These are phyloP conservation scores for Aspergillus saccharolyticus DNA, from an alignment of 495 filamentous ascomycete genomes.

Conservation along the genomic window DNA sequence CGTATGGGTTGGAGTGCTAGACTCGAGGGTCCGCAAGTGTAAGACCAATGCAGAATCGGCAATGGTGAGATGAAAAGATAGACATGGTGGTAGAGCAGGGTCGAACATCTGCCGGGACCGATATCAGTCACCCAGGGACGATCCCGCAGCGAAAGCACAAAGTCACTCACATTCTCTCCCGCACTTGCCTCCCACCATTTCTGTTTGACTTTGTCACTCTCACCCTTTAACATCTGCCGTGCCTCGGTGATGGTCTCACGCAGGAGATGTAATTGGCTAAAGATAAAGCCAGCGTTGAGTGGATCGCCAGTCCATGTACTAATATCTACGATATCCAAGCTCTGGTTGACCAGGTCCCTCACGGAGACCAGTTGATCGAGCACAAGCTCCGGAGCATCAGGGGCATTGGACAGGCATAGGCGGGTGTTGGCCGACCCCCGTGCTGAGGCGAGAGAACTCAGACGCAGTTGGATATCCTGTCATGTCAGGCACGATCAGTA, in stretches of 20 bases:
- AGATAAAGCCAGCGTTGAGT: conserved; percentile 61
- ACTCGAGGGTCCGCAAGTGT: conserved; percentile 72
- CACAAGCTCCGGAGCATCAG: conserved; percentile 47
- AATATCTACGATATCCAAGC: conserved; percentile 73
- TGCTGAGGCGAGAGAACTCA: conserved; percentile 43
- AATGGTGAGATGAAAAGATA: conserved; percentile 73
- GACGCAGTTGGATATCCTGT: conserved; percentile 49
- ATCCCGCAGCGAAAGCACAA: neutral
- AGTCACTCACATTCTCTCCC: conserved; percentile 42
- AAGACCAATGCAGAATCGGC: conserved; percentile 73
- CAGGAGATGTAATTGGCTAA: conserved; percentile 72
- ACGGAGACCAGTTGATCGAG: conserved; percentile 67
- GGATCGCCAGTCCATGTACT: conserved; percentile 62
- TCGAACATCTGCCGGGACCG: conserved; percentile 42
- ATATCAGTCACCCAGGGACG: conserved; percentile 4
- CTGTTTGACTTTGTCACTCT: conserved; percentile 43
- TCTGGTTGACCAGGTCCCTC: conserved; percentile 67
- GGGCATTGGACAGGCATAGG: conserved; percentile 48
- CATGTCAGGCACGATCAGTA: conserved; percentile 1
- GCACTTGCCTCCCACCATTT: conserved; percentile 56
- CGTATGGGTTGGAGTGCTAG: conserved; percentile 51
- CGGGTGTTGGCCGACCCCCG: conserved; percentile 46
- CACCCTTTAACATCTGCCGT: conserved; percentile 43
- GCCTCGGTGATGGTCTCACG: conserved; percentile 72
- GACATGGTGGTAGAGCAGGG: conserved; percentile 51